phyloP scores from a whole-genome alignment of 371 early-diverging fungal genomes.

The Mucor mucedo region DNA sequence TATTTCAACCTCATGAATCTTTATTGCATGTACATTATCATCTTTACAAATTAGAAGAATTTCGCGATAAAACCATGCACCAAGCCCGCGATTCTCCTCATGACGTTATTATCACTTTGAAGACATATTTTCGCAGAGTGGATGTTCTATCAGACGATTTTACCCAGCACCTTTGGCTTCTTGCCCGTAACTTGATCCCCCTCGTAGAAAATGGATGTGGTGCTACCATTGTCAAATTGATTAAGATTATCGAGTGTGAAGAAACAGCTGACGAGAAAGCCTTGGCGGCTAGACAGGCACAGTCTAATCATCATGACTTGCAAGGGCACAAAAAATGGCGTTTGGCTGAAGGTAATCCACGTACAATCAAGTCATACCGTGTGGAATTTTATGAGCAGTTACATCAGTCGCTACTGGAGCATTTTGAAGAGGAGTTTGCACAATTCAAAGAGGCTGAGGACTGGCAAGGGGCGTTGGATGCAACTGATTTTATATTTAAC shows the following conservation, averaged over 20 bases:
- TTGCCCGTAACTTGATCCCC: constrained; percentile 79
- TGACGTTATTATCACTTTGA: constrained; percentile 82
- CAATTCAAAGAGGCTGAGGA: constrained; percentile 55
- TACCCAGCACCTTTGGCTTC: constrained; percentile 82
- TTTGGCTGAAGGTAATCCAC: constrained; percentile 60
- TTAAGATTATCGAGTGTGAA: constrained; percentile 92
- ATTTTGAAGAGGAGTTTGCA: constrained; percentile 62
- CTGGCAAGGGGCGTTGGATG: constrained; percentile 65
- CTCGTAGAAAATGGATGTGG: constrained; percentile 73
- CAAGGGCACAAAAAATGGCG: constrained; percentile 61
- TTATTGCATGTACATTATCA: constrained; percentile 87
- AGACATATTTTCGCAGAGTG: constrained; percentile 80
- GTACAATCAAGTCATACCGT: constrained; percentile 75
- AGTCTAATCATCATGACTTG: constrained; percentile 61
- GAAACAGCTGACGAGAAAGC: constrained; percentile 86
- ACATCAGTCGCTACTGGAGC: constrained; percentile 69
- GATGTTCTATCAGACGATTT: constrained; percentile 84
- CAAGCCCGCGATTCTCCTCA: constrained; percentile 75
- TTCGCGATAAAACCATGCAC: constrained; percentile 82
- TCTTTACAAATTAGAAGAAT: constrained; percentile 85
- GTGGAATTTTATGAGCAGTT: constrained; percentile 78
- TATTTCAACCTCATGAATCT: constrained; percentile 71
- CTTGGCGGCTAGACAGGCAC: constrained; percentile 61
- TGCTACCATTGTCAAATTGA: constrained; percentile 78
- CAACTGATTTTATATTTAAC: constrained; percentile 82